Percentiles rank a stretch among this genome's conserved stretches.
Evolutionary conservation across 1,139 yeast species (phyloP).

Genomic region (Candida glucosophila): DNA sequence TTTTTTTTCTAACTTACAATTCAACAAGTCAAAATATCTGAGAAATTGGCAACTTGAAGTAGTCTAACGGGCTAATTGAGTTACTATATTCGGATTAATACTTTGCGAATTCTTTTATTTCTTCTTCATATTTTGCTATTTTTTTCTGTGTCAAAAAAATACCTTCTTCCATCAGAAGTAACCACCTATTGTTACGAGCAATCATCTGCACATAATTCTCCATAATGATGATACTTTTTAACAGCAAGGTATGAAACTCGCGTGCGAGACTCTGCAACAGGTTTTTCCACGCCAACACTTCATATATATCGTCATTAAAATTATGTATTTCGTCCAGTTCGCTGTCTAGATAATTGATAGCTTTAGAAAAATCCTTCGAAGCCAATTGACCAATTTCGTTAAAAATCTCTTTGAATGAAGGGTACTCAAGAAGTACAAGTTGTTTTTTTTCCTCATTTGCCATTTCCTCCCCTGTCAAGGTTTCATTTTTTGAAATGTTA

Average conservation of each 20-base stretch:
- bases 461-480: slow-evolving; percentile 13
- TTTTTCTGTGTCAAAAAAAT: slow-evolving; percentile 5
- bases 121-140: slow-evolving; percentile 6
- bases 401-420: slow-evolving; percentile 13
- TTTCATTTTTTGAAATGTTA: slow-evolving; percentile 15
- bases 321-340: slow-evolving; percentile 12
- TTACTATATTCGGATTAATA: slow-evolving; percentile 3
- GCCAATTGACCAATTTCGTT: slow-evolving; percentile 14
- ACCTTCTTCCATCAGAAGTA: slow-evolving; percentile 13
- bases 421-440: slow-evolving; percentile 13
- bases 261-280: slow-evolving; percentile 10
- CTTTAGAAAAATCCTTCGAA: slow-evolving; percentile 10
- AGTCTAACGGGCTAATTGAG: background rate
- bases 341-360: slow-evolving; percentile 13
- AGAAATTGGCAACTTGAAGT: background rate
- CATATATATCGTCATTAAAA: slow-evolving; percentile 7
- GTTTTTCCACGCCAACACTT: slow-evolving; percentile 6
- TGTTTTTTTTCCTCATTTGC: slow-evolving; percentile 12
- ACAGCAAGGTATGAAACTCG: slow-evolving; percentile 14
- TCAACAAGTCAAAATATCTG: background rate
- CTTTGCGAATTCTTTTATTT: slow-evolving; percentile 2
- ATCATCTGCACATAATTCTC: slow-evolving; percentile 18
- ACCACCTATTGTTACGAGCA: slow-evolving; percentile 17
- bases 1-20: slow-evolving; percentile 16
- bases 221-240: slow-evolving; percentile 21